phyloP scores from a whole-genome alignment of 2,329 filamentous ascomycete species.

The Elsinoe necatrix region DNA sequence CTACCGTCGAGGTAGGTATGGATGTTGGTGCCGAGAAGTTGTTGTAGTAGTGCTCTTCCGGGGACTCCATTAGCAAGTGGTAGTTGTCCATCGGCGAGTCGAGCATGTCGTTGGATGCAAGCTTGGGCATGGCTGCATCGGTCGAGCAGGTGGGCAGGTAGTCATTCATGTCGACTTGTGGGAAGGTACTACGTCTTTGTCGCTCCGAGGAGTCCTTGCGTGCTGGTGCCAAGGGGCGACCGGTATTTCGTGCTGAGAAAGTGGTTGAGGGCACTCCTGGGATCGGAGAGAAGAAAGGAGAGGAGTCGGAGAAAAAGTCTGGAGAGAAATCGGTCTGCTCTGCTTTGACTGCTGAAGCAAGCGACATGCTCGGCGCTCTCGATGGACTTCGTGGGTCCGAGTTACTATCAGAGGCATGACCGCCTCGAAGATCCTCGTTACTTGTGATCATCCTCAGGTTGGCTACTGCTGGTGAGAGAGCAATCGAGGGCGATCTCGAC shows the following conservation, averaged over 20 bases:
- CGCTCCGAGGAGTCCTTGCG: slow-evolving; percentile 40
- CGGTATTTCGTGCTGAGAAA: slow-evolving; percentile 56
- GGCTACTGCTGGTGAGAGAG: slow-evolving; percentile 60
- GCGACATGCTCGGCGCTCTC: slow-evolving; percentile 1
- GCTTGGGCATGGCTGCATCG: slow-evolving; percentile 50
- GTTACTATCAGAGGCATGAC: slow-evolving; percentile 46
- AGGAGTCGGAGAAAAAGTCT: slow-evolving; percentile 51
- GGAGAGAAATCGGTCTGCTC: slow-evolving; percentile 55
- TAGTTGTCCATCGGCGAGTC: slow-evolving; percentile 30
- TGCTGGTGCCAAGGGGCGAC: background rate
- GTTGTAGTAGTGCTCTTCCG: slow-evolving; percentile 35
- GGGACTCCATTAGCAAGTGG: slow-evolving; percentile 29
- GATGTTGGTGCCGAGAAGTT: slow-evolving; percentile 18
- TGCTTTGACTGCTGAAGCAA: background rate
- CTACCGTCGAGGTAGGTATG: slow-evolving; percentile 14
- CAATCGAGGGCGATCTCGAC: slow-evolving; percentile 24
- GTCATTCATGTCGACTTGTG: slow-evolving; percentile 56
- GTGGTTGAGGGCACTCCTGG: slow-evolving; percentile 67
- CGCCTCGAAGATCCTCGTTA: slow-evolving; percentile 58
- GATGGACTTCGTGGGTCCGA: background rate
- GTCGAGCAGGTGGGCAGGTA: slow-evolving; percentile 39
- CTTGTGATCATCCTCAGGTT: slow-evolving; percentile 55
- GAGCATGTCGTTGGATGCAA: slow-evolving; percentile 34
- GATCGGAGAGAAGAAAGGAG: slow-evolving; percentile 53
- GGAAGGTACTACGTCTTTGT: slow-evolving; percentile 82